These are phyloP conservation scores for Cryptosporidium felis DNA, from an alignment of 169 alveolate species.

Conservation along the genomic window DNA sequence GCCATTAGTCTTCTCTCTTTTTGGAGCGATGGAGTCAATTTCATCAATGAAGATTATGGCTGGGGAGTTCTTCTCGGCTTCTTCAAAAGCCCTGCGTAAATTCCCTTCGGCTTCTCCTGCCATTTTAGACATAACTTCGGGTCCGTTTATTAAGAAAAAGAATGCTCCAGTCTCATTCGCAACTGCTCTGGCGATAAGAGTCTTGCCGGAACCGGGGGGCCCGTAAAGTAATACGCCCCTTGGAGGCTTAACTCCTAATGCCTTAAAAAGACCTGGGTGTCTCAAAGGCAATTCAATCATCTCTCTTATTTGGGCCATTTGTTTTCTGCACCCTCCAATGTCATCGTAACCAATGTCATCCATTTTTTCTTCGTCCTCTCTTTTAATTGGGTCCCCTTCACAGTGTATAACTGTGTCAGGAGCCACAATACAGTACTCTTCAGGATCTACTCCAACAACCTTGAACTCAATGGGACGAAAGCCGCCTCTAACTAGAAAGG, in stretches of 20 bases:
- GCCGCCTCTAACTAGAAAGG: slow-evolving; percentile 98
- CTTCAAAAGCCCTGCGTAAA: slow-evolving; percentile 96
- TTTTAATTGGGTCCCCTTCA: slow-evolving; percentile 98
- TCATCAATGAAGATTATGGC: slow-evolving; percentile 99
- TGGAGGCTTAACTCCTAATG: slow-evolving; percentile 99
- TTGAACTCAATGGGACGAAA: slow-evolving; percentile 99
- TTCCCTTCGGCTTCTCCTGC: slow-evolving; percentile 99
- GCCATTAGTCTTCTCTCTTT: slow-evolving; percentile 98
- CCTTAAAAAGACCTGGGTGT: slow-evolving; percentile 98
- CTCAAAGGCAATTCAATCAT: slow-evolving; percentile 99
- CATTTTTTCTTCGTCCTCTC: slow-evolving; percentile 99
- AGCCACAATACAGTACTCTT: slow-evolving; percentile 98
- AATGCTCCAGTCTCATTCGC: slow-evolving; percentile 99
- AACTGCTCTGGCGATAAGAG: slow-evolving; percentile 99
- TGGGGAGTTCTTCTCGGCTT: slow-evolving; percentile 98
- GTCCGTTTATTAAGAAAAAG: slow-evolving; percentile 95
- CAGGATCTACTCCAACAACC: slow-evolving; percentile 99
- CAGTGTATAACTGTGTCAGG: slow-evolving; percentile 96
- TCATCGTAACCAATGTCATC: slow-evolving; percentile 99
- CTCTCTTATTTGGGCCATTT: slow-evolving; percentile 98
- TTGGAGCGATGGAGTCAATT: slow-evolving; percentile 99
- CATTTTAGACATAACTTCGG: slow-evolving; percentile 98
- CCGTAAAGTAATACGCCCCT: slow-evolving; percentile 99
- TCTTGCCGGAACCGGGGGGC: slow-evolving; percentile 99
- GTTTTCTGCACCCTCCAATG: slow-evolving; percentile 99